Evolutionary conservation across 2,329 filamentous ascomycete species (phyloP).

Genomic region (Aureobasidium uvarum): DNA sequence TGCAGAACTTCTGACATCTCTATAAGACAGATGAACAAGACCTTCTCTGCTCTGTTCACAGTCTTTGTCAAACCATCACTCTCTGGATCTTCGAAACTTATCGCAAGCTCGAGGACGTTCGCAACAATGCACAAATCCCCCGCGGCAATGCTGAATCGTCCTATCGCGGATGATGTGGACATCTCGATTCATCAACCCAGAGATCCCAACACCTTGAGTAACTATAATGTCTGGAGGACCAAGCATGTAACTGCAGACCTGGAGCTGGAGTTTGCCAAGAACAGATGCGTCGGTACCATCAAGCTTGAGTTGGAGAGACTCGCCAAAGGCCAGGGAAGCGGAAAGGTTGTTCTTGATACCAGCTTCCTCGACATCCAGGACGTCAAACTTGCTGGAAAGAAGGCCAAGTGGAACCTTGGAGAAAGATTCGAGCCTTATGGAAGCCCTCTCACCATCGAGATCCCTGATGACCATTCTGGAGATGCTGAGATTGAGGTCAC

Average conservation of each 20-base stretch:
- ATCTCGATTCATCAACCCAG: conserved; percentile 37
- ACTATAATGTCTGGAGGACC: conserved; percentile 85
- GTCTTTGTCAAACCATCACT: neutral
- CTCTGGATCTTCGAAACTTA: neutral
- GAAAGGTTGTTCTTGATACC: conserved; percentile 80
- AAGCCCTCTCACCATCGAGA: conserved; percentile 62
- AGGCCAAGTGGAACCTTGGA: conserved; percentile 67
- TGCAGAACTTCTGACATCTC: neutral
- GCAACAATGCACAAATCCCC: conserved; percentile 30
- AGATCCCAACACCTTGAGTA: conserved; percentile 87
- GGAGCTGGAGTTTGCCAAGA: conserved; percentile 77
- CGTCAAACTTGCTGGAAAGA: conserved; percentile 66
- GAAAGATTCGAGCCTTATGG: conserved; percentile 71
- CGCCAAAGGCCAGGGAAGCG: conserved; percentile 61
- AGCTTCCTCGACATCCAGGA: conserved; percentile 72
- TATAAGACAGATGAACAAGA: conserved; percentile 13
- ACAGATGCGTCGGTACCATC: conserved; percentile 74
- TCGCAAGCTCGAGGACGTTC: neutral
- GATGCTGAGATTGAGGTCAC: conserved; percentile 52
- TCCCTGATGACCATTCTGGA: conserved; percentile 46
- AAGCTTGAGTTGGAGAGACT: conserved; percentile 72
- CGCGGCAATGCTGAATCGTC: conserved; percentile 28
- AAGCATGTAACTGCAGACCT: conserved; percentile 80
- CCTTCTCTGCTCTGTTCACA: conserved; percentile 6
- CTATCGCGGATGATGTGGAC: conserved; percentile 26